Conservation (phyloP, 352 stramenopile genomes). For the Pythium biforme region DNA sequence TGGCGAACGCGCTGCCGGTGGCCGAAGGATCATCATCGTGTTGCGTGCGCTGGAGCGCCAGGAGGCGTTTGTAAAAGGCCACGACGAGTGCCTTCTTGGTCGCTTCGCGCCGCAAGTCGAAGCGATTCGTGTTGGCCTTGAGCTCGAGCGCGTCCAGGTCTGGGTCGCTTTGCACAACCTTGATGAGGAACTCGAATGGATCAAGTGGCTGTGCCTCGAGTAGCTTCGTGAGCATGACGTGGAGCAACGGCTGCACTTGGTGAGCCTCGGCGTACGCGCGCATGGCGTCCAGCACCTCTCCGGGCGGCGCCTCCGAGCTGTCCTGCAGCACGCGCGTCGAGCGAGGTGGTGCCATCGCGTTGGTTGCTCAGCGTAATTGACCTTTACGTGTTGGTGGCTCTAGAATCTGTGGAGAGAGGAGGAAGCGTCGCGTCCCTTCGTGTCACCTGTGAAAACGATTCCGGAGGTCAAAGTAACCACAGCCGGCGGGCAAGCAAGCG, state of each 20-base stretch:
- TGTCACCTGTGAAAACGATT: background rate
- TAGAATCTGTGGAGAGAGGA: background rate
- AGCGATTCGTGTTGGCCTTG: conserved; percentile 37
- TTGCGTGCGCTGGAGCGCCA: conserved; percentile 52
- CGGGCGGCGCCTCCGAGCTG: conserved; percentile 22
- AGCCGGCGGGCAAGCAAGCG: background rate
- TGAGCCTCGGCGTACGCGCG: conserved; percentile 53
- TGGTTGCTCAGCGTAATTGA: background rate
- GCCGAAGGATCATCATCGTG: conserved; percentile 35
- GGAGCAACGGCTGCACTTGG: conserved; percentile 62
- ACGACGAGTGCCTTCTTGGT: conserved; percentile 56
- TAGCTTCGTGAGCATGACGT: conserved; percentile 53
- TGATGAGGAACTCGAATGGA: conserved; percentile 65
- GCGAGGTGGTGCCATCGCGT: conserved; percentile 32
- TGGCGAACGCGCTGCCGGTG: conserved; percentile 32
- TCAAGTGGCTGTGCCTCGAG: conserved; percentile 66
- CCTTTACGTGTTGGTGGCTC: no score
- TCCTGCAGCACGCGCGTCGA: conserved; percentile 33
- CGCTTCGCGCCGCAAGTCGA: conserved; percentile 62
- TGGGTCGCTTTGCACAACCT: conserved; percentile 46
- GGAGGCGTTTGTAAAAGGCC: conserved; percentile 50
- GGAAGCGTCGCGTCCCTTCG: background rate
- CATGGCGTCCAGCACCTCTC: conserved; percentile 56
- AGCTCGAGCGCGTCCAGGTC: conserved; percentile 55
- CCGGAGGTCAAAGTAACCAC: background rate